A percentile compares a stretch with the other conserved stretches of the same genome.
Conservation (phyloP, 768 basidiomycete species). For the Trametopsis cervina region DNA sequence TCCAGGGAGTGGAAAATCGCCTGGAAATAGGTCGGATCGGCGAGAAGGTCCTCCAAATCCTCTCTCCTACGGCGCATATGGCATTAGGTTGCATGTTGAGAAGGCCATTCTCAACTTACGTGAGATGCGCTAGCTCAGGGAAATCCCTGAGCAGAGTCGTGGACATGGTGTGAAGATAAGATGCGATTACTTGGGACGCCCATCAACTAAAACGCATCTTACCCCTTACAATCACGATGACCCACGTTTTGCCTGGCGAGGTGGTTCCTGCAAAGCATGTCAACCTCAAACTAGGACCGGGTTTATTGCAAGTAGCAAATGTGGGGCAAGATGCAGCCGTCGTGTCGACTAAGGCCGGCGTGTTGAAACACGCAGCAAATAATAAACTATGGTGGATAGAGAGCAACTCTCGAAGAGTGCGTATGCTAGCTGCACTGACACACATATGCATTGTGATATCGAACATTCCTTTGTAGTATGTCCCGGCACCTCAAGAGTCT, state of each 20-base stretch:
- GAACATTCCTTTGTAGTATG: conserved; percentile 52
- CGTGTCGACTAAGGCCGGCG: conserved; percentile 63
- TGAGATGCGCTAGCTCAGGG: conserved; percentile 65
- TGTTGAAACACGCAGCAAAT: conserved; percentile 62
- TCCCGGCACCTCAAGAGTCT: conserved; percentile 83
- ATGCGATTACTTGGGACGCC: neutral
- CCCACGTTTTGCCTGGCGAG: conserved; percentile 78
- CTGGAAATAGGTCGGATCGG: conserved; percentile 80
- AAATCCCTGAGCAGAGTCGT: conserved; percentile 43
- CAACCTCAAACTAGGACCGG: conserved; percentile 84
- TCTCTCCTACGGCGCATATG: conserved; percentile 53
- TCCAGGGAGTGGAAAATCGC: conserved; percentile 78
- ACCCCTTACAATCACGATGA: conserved; percentile 32
- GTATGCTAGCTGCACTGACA: conserved; percentile 31
- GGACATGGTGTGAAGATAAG: conserved; percentile 9
- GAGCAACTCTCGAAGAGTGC: conserved; percentile 73
- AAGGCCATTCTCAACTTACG: conserved; percentile 37
- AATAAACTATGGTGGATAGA: conserved; percentile 87
- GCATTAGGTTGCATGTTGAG: neutral
- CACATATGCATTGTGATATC: neutral
- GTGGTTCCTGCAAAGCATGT: conserved; percentile 63
- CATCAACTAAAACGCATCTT: neutral
- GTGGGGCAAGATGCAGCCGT: conserved; percentile 26
- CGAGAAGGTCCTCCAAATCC: conserved; percentile 84
- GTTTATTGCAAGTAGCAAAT: conserved; percentile 48